These are phyloP conservation scores for Schwanniomyces pseudopolymorphus DNA, from an alignment of 805 yeast species.

Conservation along the genomic window DNA sequence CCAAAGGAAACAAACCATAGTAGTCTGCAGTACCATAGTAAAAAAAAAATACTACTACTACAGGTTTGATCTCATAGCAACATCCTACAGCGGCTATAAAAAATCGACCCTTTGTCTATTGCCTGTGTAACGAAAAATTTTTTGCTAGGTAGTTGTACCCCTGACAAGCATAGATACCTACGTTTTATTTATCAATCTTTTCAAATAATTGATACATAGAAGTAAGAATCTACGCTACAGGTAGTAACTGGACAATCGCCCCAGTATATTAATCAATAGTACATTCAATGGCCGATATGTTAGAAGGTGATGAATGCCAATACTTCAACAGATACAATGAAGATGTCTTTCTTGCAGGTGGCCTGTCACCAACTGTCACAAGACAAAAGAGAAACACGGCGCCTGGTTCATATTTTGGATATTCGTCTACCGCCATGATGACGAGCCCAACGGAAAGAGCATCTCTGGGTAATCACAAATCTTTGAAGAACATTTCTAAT, in stretches of 20 bases:
- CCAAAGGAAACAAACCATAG: not conserved
- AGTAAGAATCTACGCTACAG: not conserved
- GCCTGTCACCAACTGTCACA: not conserved
- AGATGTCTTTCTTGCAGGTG: not conserved
- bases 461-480: constrained; percentile 21
- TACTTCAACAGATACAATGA: not conserved
- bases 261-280: not conserved
- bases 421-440: constrained; percentile 26
- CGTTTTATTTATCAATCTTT: not conserved
- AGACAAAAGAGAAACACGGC: constrained; percentile 24
- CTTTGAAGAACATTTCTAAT: constrained; percentile 29
- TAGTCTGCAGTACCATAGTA: not conserved
- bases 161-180: not conserved
- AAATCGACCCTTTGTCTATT: not conserved
- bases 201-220: not conserved
- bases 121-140: not conserved
- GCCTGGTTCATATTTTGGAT: constrained; percentile 35
- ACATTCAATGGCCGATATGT: not conserved
- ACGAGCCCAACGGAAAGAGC: constrained; percentile 6
- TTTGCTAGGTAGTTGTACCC: not conserved
- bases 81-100: not conserved
- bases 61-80: constrained; percentile 1
- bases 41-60: not conserved
- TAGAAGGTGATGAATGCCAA: not conserved
- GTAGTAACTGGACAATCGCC: not conserved